These are phyloP conservation scores for Stevia rebaudiana DNA, from an alignment of 140 eudicot species.

Conservation along the genomic window DNA sequence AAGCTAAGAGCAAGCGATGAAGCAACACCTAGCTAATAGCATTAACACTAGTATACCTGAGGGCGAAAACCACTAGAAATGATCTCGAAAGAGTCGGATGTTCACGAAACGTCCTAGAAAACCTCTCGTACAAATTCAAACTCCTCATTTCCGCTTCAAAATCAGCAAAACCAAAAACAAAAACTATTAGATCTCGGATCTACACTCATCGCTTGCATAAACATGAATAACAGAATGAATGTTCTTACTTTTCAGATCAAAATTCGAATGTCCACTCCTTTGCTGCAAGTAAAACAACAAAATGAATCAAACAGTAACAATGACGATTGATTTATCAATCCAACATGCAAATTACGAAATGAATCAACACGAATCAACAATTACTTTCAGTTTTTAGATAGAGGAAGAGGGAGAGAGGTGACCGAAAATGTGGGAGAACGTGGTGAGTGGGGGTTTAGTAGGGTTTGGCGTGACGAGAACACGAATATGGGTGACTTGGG, in stretches of 20 bases:
- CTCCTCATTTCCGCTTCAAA: conserved; percentile 38
- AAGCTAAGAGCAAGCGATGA: not conserved
- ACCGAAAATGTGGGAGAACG: not conserved
- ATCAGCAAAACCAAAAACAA: conserved; percentile 5
- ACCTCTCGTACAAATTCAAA: conserved; percentile 37
- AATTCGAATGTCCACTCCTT: not conserved
- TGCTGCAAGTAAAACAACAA: not conserved
- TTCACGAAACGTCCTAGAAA: conserved; percentile 56
- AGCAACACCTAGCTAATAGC: not conserved
- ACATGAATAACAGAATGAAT: not conserved
- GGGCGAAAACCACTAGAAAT: conserved; percentile 51
- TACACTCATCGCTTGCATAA: not conserved
- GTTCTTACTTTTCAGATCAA: not conserved
- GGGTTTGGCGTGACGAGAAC: not conserved
- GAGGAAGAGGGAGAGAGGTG: not conserved
- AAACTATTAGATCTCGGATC: conserved; percentile 31
- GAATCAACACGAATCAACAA: not conserved
- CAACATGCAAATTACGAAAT: not conserved
- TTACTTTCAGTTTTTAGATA: too few relatives aligned
- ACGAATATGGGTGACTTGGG: not conserved
- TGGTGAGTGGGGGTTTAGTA: not conserved
- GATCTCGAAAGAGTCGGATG: conserved; percentile 46
- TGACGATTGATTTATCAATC: not conserved
- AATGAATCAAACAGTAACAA: not conserved
- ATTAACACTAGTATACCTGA: conserved; percentile 43